phyloP scores from a whole-genome alignment of 2,329 filamentous ascomycete species.

The Hymenoscyphus repandus region DNA sequence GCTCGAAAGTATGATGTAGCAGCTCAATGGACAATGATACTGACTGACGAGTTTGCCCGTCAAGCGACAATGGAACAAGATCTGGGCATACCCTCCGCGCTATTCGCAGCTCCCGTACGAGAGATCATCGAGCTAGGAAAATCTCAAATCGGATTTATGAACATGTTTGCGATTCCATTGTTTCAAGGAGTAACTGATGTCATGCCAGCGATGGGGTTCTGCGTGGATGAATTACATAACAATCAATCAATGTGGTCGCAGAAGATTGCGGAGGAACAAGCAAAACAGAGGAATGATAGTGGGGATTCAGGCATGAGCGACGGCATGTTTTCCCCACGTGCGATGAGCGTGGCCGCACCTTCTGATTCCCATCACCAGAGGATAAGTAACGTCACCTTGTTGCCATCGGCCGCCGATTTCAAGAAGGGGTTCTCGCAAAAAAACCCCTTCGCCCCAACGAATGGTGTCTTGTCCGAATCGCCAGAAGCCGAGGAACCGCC shows the following conservation, averaged over 20 bases:
- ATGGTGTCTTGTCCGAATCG: constrained; percentile 17
- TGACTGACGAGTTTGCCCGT: constrained; percentile 93
- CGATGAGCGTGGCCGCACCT: constrained; percentile 27
- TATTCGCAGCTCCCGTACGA: constrained; percentile 79
- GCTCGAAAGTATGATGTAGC: constrained; percentile 80
- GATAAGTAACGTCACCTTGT: constrained; percentile 14
- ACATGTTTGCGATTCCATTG: constrained; percentile 85
- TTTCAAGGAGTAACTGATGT: constrained; percentile 86
- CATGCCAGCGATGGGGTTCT: constrained; percentile 78
- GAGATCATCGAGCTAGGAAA: constrained; percentile 78
- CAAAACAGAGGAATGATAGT: constrained; percentile 32
- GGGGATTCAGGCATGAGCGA: constrained; percentile 32
- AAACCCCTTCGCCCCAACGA: constrained; percentile 16
- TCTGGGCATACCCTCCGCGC: constrained; percentile 78
- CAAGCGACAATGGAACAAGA: constrained; percentile 90
- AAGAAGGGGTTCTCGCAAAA: constrained; percentile 22
- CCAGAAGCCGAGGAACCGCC: constrained; percentile 11
- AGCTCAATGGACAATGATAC: constrained; percentile 81
- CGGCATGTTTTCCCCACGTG: constrained; percentile 29
- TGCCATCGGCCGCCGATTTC: constrained; percentile 15
- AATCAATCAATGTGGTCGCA: constrained; percentile 73
- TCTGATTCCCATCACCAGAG: constrained; percentile 23
- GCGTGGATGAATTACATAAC: constrained; percentile 70
- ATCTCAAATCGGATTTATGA: constrained; percentile 94
- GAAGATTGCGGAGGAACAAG: constrained; percentile 59